Evolutionary conservation across 331 rosid genomes (phyloP), one percentile per base, ranked within the genome.

Genomic region (Malus hybrid): DNA sequence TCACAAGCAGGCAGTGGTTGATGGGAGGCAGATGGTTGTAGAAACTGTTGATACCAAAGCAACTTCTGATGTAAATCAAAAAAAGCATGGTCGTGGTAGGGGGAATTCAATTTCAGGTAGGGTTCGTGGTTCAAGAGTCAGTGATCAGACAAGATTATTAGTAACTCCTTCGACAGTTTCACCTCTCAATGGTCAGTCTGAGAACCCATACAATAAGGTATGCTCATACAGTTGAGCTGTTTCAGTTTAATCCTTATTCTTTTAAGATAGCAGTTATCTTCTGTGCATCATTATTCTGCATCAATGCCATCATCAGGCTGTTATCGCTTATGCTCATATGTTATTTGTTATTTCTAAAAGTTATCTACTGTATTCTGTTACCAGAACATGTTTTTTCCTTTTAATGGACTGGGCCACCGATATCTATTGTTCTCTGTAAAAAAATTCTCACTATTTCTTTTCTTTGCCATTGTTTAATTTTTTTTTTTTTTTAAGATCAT

Each of bases 11-110:
- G 90, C 80, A 54, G 83, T 67, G 78, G 80, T 79, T 80, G 93
- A 89, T 71, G 96, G 87, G 74, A 84, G 81, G 76, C 91, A 86
- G 78, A 75, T 82, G 80, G 79, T 81, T 80, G 82, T 82, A 65
- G 97, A 89, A 70, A 64, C 80, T 24, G 69, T 56, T 28, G 96
- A 92, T 84, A 74, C 87, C 61, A 92, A 83, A 85, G 71, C 27
- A 69, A 87, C 67, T 70, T 33, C 74, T 77, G 97, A 95, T 80
- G 77, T 69, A 77, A 89, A 80, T 82, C 85, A 80, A 83, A 95
- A 90, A 91, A 95, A 85, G 74, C 85, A 87, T 61, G 93, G 93
- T 57, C 96, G 97, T 59, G 99, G 99, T 82, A 88, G 97, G 81
- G 97, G 91, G 73, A 76, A 78, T 81, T 88, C 89, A 67, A 84